Evolutionary conservation across 1,139 yeast species (phyloP).

Genomic region (Geotrichum phurueaensis): DNA sequence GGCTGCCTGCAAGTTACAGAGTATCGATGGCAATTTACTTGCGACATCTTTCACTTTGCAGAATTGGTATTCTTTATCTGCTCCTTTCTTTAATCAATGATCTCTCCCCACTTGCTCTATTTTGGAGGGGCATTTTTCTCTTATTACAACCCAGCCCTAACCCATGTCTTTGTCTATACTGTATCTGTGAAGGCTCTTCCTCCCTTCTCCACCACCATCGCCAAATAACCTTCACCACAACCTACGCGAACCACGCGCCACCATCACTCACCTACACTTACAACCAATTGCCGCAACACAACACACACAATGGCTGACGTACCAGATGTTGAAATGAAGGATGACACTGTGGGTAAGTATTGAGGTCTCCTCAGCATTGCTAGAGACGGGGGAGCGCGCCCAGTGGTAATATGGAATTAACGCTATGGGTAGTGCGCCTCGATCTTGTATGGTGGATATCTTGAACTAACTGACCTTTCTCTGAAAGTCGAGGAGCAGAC

Average conservation of each 20-base stretch:
- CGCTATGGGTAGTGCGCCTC: not conserved
- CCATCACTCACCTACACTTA: not conserved
- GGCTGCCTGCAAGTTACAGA: no score
- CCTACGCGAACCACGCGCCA: not conserved
- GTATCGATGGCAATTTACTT: no score
- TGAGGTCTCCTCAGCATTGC: conserved; percentile 1
- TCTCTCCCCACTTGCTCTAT: no score
- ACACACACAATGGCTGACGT: conserved; percentile 14
- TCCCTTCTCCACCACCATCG: not conserved
- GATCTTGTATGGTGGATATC: not conserved
- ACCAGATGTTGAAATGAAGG: conserved; percentile 16
- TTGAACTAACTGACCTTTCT: not conserved
- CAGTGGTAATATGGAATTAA: not conserved
- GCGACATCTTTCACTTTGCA: no score
- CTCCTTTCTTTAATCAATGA: no score
- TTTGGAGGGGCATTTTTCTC: no score
- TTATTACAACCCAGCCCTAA: not conserved
- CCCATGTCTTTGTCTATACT: not conserved
- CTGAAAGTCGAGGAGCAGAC: conserved; percentile 3
- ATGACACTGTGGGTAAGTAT: conserved; percentile 23
- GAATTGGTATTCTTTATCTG: no score
- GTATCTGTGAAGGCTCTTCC: not conserved
- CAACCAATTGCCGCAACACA: conserved; percentile 7
- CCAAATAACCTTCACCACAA: not conserved
- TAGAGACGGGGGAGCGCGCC: not conserved